Percentiles rank a stretch among this genome's conserved stretches.
Evolutionary conservation across 2,329 filamentous ascomycete genomes (phyloP).

Genomic region (Colletotrichum liriopes): DNA sequence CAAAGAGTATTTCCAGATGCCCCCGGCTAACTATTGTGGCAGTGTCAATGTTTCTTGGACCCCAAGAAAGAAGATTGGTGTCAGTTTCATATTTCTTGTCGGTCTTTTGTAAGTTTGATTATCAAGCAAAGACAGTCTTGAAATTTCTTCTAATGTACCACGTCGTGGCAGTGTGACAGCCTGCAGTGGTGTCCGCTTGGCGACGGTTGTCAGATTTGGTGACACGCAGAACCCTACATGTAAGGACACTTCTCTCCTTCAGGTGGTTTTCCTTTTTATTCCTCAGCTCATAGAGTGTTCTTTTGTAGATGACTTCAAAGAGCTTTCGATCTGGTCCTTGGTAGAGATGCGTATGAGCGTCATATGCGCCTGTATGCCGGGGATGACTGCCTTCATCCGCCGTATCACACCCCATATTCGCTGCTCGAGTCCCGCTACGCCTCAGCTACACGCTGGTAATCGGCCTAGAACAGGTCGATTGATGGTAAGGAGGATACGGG

Average conservation of each 20-base stretch:
- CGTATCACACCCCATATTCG: conserved; percentile 13
- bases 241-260: not conserved
- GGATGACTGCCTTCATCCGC: conserved; percentile 29
- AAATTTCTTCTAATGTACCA: not conserved
- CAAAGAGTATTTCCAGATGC: not conserved
- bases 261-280: too few relatives aligned
- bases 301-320: conserved; percentile 21
- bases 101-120: conserved; percentile 16
- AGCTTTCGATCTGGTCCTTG: conserved; percentile 24
- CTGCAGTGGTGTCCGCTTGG: conserved; percentile 28
- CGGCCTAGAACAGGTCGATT: conserved; percentile 1
- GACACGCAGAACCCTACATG: conserved; percentile 26
- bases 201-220: conserved; percentile 10
- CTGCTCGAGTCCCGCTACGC: not conserved
- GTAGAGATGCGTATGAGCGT: conserved; percentile 36
- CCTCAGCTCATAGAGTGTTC: not conserved
- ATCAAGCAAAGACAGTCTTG: accelerated
- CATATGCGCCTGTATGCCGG: conserved; percentile 40
- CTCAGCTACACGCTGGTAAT: not conserved
- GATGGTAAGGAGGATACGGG: not conserved
- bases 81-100: conserved; percentile 32
- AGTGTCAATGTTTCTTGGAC: conserved; percentile 34
- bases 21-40: not conserved
- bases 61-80: conserved; percentile 14
- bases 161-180: conserved; percentile 14